Conservation (phyloP, 129 eudicot species). For the Chrysanthemum seticuspe region DNA sequence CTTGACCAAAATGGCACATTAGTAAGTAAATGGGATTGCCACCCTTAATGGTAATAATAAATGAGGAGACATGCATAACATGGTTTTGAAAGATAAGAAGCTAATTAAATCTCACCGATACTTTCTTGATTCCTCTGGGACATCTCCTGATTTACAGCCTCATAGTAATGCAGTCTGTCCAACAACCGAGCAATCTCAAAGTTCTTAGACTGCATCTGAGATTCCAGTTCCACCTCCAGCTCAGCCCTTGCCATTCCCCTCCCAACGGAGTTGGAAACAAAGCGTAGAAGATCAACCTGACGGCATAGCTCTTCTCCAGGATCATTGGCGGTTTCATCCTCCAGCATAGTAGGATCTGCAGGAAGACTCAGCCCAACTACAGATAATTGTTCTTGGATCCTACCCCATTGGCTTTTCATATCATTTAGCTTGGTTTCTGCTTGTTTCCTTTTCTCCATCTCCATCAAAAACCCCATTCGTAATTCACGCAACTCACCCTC, state of each 20-base stretch:
- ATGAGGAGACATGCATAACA: background rate
- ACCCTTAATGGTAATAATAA: background rate
- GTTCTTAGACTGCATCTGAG: constrained; percentile 73
- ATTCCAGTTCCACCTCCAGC: constrained; percentile 76
- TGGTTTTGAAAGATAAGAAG: background rate
- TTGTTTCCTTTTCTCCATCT: constrained; percentile 85
- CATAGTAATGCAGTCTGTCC: constrained; percentile 84
- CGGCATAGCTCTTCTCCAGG: constrained; percentile 63
- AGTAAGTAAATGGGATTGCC: background rate
- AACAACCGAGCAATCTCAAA: constrained; percentile 81
- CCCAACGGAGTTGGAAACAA: constrained; percentile 76
- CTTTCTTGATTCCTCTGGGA: constrained; percentile 97
- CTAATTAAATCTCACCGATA: constrained; percentile 55
- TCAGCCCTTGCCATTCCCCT: constrained; percentile 83
- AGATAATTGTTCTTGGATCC: constrained; percentile 57
- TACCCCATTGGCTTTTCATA: constrained; percentile 68
- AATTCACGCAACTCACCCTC: constrained; percentile 75
- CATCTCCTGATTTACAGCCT: constrained; percentile 94
- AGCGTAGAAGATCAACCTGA: constrained; percentile 65
- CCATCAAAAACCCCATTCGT: constrained; percentile 54
- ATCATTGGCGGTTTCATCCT: constrained; percentile 54
- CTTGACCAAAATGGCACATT: background rate
- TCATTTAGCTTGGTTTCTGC: constrained; percentile 59
- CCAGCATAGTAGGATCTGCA: constrained; percentile 43
- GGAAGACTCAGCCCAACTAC: constrained; percentile 71